phyloP scores from a whole-genome alignment of 2,329 filamentous ascomycete genomes.

The Trichoderma koningii region DNA sequence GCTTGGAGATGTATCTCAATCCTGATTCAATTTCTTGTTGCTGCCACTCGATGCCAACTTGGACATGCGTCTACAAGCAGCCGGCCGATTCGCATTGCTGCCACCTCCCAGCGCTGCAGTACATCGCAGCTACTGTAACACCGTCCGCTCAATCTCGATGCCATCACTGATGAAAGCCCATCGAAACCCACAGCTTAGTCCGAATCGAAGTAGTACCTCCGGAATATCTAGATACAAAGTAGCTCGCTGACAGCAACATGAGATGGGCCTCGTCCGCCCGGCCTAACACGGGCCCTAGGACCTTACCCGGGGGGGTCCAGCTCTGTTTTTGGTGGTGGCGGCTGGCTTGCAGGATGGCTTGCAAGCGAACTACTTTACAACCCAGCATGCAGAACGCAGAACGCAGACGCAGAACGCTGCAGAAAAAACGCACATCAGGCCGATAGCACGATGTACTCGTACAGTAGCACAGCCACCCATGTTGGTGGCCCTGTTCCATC shows the following conservation, averaged over 20 bases:
- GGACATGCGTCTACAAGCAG: too few relatives aligned
- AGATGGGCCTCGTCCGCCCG: background rate
- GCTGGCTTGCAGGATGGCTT: conserved; percentile 20
- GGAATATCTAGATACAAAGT: too few relatives aligned
- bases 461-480: background rate
- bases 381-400: background rate
- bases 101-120: too few relatives aligned
- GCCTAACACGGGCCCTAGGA: conserved; percentile 14
- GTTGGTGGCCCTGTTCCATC: too few relatives aligned
- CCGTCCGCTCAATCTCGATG: too few relatives aligned
- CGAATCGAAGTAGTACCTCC: too few relatives aligned
- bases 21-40: background rate
- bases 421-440: conserved; percentile 18
- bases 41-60: background rate
- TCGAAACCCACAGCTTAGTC: too few relatives aligned
- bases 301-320: conserved; percentile 14
- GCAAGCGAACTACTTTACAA: conserved; percentile 12
- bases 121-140: too few relatives aligned
- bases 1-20: too few relatives aligned
- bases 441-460: conserved; percentile 5
- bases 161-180: too few relatives aligned
- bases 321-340: background rate
- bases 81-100: too few relatives aligned
- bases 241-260: too few relatives aligned
- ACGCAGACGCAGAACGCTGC: conserved; percentile 9